Base-by-base conservation (phyloP, 495 filamentous ascomycete species). In the Tuber melanosporum region DNA sequence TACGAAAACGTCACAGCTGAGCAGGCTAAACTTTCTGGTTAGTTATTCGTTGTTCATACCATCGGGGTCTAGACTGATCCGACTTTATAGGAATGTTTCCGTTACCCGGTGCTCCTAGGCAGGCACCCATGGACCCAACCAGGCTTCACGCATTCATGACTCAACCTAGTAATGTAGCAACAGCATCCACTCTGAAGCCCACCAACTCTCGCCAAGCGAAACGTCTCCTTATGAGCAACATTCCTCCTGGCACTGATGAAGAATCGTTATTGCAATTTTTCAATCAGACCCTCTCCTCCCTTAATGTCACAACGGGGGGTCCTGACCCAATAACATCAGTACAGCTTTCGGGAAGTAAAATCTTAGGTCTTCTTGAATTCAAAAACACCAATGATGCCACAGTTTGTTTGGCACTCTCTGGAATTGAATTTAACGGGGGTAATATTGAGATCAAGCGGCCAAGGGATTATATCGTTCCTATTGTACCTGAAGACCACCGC, bases 1-100 rank as follows among this genome's bases (percentile, higher is more conserved):
- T 99, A 99, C 82, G 95, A 98, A 85, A 97, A 97, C 86, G 95
- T 99, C 77, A 98, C 96, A 19, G 96, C 95, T 41, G 95, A 99
- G 84, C 96, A 98, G 84, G 96, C 95, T 42, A 99, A 99, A 87
- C 88, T 99, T 47, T 99, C 95, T n/a, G 93, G 93, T 88, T 84
- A 80, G 87, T 76, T 43, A 22, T 45, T 62, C 42, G 69, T 32
- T 41, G 47, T 72, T 76, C 57, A 46, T 79, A 32, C 73, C 43
- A 69, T 71, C 43, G 42, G 44, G 36, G 66, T 49, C 66, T 70
- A 73, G 42, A 36, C 71, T 81, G 80, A 79, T 72, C 74, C 45
- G 62, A 71, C 43, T 36, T 42, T 9, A 39, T 57, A 89, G 91
- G 91, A 85, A 97, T 98, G 95, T 99, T 99, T 87, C 94, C 95